Conservation (phyloP, 306 rosid species). For the Inga laurina region DNA sequence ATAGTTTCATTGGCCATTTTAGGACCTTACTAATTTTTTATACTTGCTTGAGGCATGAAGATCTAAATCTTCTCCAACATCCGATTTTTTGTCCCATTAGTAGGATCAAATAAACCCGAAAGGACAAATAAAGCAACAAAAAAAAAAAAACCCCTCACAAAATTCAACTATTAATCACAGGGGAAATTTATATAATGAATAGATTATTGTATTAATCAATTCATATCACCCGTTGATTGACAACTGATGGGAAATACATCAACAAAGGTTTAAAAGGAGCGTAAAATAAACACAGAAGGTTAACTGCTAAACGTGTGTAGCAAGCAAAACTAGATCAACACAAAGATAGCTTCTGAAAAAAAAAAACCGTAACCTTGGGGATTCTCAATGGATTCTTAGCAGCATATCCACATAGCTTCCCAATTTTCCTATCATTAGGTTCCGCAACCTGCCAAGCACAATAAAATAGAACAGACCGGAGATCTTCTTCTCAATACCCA, state of each 20-base stretch:
- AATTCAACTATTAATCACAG: background rate
- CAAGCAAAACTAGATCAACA: background rate
- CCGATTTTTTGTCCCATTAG: background rate
- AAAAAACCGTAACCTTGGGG: conserved; percentile 43
- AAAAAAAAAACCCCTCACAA: background rate
- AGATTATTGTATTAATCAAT: background rate
- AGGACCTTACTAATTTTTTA: conserved; percentile 16
- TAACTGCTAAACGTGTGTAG: background rate
- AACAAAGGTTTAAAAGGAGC: background rate
- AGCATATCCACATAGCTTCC: conserved; percentile 54
- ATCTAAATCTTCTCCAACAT: background rate
- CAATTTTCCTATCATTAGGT: conserved; percentile 52
- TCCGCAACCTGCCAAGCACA: conserved; percentile 47
- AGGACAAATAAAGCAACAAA: background rate
- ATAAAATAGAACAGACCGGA: conserved; percentile 23
- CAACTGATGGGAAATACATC: background rate
- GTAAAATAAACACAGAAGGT: background rate
- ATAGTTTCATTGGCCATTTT: conserved; percentile 1
- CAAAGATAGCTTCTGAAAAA: background rate
- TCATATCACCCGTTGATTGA: background rate
- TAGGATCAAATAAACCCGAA: background rate
- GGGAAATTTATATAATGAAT: background rate
- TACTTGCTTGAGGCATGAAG: background rate
- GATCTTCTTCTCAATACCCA: background rate
- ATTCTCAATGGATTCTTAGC: conserved; percentile 52